Evolutionary conservation across 139 green algal genomes (phyloP).

Genomic region (Tetraselmis chui): DNA sequence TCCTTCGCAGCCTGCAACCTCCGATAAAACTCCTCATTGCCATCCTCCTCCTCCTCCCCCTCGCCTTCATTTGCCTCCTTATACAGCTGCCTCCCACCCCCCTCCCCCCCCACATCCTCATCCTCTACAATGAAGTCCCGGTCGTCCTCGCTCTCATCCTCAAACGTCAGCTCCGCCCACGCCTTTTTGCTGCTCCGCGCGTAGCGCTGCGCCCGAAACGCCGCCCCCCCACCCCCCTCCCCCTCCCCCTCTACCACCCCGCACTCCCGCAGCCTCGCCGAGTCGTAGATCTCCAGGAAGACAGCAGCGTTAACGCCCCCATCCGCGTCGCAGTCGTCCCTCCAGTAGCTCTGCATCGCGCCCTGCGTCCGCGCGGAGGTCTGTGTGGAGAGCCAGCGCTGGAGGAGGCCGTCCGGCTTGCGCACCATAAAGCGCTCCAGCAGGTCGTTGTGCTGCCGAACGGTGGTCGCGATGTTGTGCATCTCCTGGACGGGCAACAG

Average conservation of each 20-base stretch:
- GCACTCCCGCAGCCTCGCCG: neutral
- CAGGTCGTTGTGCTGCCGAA: neutral
- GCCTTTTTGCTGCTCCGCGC: neutral
- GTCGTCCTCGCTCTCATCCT: neutral
- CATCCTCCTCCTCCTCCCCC: neutral
- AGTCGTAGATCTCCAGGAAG: neutral
- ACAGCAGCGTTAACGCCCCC: neutral
- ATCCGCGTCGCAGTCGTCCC: neutral
- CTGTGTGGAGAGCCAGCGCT: neutral
- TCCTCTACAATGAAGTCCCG: neutral
- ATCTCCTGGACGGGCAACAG: too few relatives aligned
- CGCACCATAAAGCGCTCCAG: neutral
- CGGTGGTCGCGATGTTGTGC: neutral
- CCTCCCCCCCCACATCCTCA: neutral
- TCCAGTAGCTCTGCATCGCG: neutral
- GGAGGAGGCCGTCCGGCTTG: neutral
- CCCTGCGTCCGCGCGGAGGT: neutral
- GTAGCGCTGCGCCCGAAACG: neutral
- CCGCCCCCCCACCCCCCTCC: too few relatives aligned
- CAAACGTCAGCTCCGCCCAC: neutral
- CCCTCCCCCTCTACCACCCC: too few relatives aligned
- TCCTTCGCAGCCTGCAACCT: neutral
- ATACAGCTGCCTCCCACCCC: neutral
- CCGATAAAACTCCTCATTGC: neutral
- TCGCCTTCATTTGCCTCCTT: neutral